Evolutionary conservation across 129 eudicot species (phyloP).

Genomic region (Logfia minima): DNA sequence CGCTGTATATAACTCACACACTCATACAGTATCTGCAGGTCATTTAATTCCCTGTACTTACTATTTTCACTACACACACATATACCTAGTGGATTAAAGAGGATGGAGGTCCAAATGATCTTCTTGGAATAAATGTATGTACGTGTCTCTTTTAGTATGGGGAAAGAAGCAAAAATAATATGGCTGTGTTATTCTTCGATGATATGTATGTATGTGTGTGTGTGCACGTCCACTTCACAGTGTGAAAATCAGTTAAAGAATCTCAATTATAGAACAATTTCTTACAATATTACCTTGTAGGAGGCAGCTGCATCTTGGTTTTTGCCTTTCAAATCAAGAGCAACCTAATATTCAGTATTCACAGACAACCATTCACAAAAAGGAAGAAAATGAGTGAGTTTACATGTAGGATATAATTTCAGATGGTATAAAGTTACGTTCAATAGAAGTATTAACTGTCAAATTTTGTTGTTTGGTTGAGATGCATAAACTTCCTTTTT

Average conservation of each 20-base stretch:
- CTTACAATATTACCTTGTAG: conserved; percentile 28
- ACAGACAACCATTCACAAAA: background rate
- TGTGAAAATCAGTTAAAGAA: too few relatives aligned
- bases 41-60: background rate
- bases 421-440: too few relatives aligned
- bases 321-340: conserved; percentile 14
- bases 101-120: background rate
- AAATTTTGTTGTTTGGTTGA: too few relatives aligned
- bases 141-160: too few relatives aligned
- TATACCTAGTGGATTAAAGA: background rate
- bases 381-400: background rate
- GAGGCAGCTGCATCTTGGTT: conserved; percentile 16
- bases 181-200: too few relatives aligned
- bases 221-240: too few relatives aligned
- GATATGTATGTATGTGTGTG: too few relatives aligned
- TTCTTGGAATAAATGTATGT: background rate
- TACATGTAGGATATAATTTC: background rate
- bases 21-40: background rate
- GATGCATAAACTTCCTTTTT: too few relatives aligned
- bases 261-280: too few relatives aligned
- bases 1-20: background rate
- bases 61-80: background rate
- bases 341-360: conserved; percentile 10
- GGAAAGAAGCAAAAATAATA: too few relatives aligned
- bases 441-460: too few relatives aligned